A percentile compares a stretch with the other conserved stretches of the same genome.
Conservation (phyloP, 345 rosid species). For the Theobroma cacao region DNA sequence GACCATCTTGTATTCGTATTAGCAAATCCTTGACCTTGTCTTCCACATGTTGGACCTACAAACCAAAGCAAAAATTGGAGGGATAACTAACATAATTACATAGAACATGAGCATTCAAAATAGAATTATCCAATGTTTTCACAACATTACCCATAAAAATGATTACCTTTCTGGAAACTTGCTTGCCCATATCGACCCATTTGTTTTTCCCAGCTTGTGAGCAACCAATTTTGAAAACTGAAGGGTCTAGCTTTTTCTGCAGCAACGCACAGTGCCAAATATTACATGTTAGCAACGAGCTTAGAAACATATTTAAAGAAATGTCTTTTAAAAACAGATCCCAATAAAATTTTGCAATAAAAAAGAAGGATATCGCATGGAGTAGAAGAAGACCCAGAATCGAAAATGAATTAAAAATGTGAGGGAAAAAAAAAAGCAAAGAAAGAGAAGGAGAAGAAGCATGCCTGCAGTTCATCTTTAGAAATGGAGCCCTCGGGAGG, state of each 20-base stretch:
- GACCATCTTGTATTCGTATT: slow-evolving; percentile 48
- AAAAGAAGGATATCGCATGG: background rate
- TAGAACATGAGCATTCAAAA: background rate
- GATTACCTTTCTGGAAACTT: slow-evolving; percentile 82
- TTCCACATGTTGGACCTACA: slow-evolving; percentile 80
- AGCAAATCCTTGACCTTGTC: slow-evolving; percentile 72
- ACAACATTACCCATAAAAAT: background rate
- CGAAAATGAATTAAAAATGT: background rate
- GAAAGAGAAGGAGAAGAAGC: background rate
- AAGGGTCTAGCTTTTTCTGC: slow-evolving; percentile 70
- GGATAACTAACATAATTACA: background rate
- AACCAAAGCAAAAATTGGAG: background rate
- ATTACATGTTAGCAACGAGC: slow-evolving; percentile 1
- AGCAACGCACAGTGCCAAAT: slow-evolving; percentile 9
- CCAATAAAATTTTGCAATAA: background rate
- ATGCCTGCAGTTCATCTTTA: slow-evolving; percentile 72
- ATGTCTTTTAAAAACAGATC: background rate
- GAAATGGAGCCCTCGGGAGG: slow-evolving; percentile 65
- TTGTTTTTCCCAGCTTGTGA: slow-evolving; percentile 77
- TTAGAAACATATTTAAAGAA: background rate
- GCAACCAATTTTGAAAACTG: slow-evolving; percentile 70
- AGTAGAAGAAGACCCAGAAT: background rate
- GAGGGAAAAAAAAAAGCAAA: background rate
- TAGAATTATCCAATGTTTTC: background rate
- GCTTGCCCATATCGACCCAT: slow-evolving; percentile 92